Evolutionary conservation across 2,329 filamentous ascomycete species (phyloP).

Genomic region (Claviceps fusiformis): DNA sequence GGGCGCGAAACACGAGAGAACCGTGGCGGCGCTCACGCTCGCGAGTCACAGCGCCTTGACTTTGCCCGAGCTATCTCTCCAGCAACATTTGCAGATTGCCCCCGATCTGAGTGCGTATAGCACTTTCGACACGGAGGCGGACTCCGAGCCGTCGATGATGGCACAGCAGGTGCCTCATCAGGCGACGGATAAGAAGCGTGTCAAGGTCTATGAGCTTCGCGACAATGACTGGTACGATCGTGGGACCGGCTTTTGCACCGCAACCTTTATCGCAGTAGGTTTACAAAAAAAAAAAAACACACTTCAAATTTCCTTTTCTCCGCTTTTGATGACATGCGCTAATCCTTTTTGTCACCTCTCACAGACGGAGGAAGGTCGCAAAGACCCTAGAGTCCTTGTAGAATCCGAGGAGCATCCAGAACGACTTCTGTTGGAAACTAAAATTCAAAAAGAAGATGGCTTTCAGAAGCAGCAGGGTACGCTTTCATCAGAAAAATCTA

Average conservation of each 20-base stretch:
- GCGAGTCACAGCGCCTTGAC: slow-evolving; percentile 35
- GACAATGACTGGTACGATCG: slow-evolving; percentile 99
- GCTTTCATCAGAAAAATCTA: slow-evolving; percentile 8
- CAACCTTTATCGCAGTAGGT: slow-evolving; percentile 59
- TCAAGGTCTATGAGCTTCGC: slow-evolving; percentile 97
- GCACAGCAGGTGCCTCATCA: slow-evolving; percentile 58
- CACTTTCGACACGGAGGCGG: slow-evolving; percentile 36
- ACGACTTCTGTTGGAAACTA: slow-evolving; percentile 73
- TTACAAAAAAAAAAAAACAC: not conserved
- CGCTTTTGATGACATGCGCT: not conserved
- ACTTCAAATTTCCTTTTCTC: not conserved
- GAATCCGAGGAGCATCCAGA: slow-evolving; percentile 86
- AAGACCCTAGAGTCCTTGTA: slow-evolving; percentile 79
- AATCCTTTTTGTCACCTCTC: not conserved
- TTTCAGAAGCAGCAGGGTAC: slow-evolving; percentile 97
- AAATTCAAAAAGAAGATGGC: slow-evolving; percentile 83
- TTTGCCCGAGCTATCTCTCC: slow-evolving; percentile 40
- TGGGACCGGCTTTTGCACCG: slow-evolving; percentile 89
- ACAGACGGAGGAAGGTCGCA: slow-evolving; percentile 47
- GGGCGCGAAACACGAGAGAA: slow-evolving; percentile 21
- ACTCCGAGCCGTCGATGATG: slow-evolving; percentile 53
- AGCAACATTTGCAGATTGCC: slow-evolving; percentile 45
- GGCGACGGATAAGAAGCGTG: slow-evolving; percentile 57
- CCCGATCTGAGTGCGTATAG: slow-evolving; percentile 38
- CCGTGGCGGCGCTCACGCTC: slow-evolving; percentile 44